Conservation (phyloP, 441 rosid species). For the Adansonia grandidieri region DNA sequence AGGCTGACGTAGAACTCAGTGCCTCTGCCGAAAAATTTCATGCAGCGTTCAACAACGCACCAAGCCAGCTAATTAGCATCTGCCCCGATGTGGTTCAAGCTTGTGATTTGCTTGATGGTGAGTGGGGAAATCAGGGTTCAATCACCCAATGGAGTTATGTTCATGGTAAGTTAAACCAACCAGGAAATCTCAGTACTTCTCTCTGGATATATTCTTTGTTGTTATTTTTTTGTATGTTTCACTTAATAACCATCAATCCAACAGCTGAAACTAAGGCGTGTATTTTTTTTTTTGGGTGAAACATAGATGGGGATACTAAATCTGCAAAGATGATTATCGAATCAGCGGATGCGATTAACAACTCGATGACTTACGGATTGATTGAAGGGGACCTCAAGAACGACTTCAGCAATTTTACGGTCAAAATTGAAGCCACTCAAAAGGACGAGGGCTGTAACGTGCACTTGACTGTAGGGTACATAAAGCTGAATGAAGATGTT, state of each 20-base stretch:
- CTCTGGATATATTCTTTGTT: neutral
- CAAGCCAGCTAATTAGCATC: constrained; percentile 39
- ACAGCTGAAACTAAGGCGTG: neutral
- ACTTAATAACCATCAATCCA: neutral
- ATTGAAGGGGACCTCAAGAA: neutral
- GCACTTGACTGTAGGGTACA: neutral
- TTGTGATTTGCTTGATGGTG: constrained; percentile 40
- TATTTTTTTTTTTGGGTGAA: neutral
- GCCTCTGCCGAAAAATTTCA: constrained; percentile 34
- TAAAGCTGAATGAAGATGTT: neutral
- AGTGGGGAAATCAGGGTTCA: constrained; percentile 42
- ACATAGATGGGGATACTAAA: neutral
- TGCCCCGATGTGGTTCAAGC: constrained; percentile 31
- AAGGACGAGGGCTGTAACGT: neutral
- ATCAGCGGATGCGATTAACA: neutral
- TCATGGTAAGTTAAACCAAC: constrained; percentile 35
- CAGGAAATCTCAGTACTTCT: neutral
- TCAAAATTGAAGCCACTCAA: neutral
- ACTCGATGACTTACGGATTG: neutral
- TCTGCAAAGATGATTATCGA: neutral
- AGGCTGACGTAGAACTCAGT: constrained; percentile 37
- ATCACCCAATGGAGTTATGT: constrained; percentile 40
- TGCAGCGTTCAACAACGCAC: constrained; percentile 37
- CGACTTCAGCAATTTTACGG: neutral
- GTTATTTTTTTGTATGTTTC: neutral